phyloP scores from a whole-genome alignment of 148 eudicot species.

The Simmondsia chinensis region DNA sequence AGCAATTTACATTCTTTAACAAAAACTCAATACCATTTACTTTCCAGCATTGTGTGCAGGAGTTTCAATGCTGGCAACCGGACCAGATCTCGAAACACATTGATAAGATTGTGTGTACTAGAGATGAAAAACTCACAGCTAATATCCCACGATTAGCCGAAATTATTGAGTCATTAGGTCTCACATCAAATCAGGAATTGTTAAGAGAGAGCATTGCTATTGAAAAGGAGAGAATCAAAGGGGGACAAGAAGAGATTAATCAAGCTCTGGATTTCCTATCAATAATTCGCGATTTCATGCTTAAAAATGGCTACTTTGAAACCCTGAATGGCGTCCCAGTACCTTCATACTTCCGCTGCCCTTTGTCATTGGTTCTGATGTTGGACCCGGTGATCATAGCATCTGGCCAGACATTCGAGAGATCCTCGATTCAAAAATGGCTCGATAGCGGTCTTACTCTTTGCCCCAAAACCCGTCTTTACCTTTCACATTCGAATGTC shows the following conservation, averaged over 20 bases:
- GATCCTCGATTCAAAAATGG: slow-evolving; percentile 75
- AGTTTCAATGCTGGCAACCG: slow-evolving; percentile 46
- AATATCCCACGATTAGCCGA: slow-evolving; percentile 24
- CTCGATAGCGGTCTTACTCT: slow-evolving; percentile 49
- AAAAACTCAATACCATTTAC: too few species aligned
- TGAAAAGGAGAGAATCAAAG: slow-evolving; percentile 56
- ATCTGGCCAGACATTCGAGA: slow-evolving; percentile 89
- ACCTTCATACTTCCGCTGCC: slow-evolving; percentile 80
- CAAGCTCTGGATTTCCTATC: slow-evolving; percentile 38
- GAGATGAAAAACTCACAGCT: slow-evolving; percentile 28
- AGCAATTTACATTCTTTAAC: too few species aligned
- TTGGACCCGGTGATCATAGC: slow-evolving; percentile 84
- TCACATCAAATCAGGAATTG: slow-evolving; percentile 50
- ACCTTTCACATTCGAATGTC: slow-evolving; percentile 56
- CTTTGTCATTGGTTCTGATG: slow-evolving; percentile 80
- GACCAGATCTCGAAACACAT: slow-evolving; percentile 42
- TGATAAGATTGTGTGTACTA: slow-evolving; percentile 41
- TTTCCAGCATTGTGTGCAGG: slow-evolving; percentile 64
- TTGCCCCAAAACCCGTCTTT: slow-evolving; percentile 71
- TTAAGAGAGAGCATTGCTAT: slow-evolving; percentile 67
- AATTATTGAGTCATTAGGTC: slow-evolving; percentile 43
- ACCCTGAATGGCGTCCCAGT: slow-evolving; percentile 34
- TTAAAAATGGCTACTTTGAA: slow-evolving; percentile 39
- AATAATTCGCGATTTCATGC: slow-evolving; percentile 41
- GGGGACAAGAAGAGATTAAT: slow-evolving; percentile 34